Evolutionary conservation across 306 rosid species (phyloP).

Genomic region (Prunus armeniaca): DNA sequence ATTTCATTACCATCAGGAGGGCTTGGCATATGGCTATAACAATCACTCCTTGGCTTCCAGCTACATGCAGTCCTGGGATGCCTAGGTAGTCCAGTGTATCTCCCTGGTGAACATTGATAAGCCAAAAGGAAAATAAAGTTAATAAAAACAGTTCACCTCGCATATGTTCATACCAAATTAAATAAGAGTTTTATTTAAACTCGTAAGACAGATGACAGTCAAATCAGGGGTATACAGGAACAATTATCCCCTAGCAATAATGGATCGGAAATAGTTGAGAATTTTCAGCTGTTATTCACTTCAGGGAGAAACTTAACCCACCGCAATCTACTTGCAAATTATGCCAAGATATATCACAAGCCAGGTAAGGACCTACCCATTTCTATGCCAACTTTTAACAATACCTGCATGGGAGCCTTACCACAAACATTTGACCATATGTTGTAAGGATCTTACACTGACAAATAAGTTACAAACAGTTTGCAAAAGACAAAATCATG

Average conservation of each 20-base stretch:
- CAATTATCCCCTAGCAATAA: background rate
- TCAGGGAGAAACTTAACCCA: background rate
- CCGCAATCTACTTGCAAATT: background rate
- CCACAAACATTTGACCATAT: background rate
- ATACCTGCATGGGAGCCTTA: background rate
- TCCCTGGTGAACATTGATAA: slow-evolving; percentile 53
- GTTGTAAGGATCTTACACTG: background rate
- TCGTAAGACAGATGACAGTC: background rate
- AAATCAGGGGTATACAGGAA: background rate
- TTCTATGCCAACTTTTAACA: background rate
- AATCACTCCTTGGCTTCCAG: slow-evolving; percentile 93
- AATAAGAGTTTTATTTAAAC: background rate
- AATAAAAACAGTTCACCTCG: background rate
- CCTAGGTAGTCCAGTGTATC: slow-evolving; percentile 94
- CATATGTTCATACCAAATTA: background rate
- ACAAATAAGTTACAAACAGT: background rate
- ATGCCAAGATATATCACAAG: background rate
- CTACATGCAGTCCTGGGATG: slow-evolving; percentile 87
- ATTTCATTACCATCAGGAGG: slow-evolving; percentile 71
- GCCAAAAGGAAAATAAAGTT: slow-evolving; percentile 14
- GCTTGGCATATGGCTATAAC: slow-evolving; percentile 95
- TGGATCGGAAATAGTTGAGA: background rate
- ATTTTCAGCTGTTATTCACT: background rate
- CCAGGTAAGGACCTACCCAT: background rate
- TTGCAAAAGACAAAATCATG: background rate